These are phyloP conservation scores for Scheffersomyces titani DNA, from an alignment of 1,139 yeast species.

Conservation along the genomic window DNA sequence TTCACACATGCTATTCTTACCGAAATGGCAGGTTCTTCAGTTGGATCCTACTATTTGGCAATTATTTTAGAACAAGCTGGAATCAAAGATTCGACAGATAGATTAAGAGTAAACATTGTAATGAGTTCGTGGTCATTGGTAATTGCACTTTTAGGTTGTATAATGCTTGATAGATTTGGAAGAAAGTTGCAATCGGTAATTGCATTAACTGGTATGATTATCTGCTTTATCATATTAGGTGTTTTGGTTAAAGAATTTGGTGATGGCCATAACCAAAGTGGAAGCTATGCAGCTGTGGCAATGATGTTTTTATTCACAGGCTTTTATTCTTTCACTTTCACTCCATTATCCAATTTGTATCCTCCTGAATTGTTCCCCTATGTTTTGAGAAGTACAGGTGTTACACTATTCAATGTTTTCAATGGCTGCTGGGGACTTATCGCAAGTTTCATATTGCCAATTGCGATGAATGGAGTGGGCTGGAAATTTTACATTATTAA, in stretches of 20 bases:
- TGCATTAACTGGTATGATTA: slow-evolving; percentile 10
- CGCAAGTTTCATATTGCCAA: slow-evolving; percentile 12
- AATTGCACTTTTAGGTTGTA: slow-evolving; percentile 10
- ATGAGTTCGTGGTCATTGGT: slow-evolving; percentile 1
- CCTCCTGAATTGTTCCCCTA: slow-evolving; percentile 15
- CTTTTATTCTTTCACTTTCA: slow-evolving; percentile 13
- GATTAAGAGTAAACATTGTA: neutral
- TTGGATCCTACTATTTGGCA: slow-evolving; percentile 13
- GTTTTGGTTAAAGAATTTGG: slow-evolving; percentile 13
- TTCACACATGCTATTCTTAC: slow-evolving; percentile 13
- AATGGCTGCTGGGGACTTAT: slow-evolving; percentile 13
- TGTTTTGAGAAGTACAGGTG: slow-evolving; percentile 9
- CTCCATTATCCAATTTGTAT: slow-evolving; percentile 13
- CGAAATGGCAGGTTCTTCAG: slow-evolving; percentile 19
- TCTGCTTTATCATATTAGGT: slow-evolving; percentile 7
- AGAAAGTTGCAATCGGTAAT: slow-evolving; percentile 8
- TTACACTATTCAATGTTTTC: slow-evolving; percentile 5
- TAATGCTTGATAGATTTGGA: slow-evolving; percentile 12
- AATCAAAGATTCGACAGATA: neutral
- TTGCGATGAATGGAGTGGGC: slow-evolving; percentile 6
- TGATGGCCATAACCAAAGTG: slow-evolving; percentile 11
- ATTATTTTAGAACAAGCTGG: slow-evolving; percentile 1
- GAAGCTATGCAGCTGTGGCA: slow-evolving; percentile 15
- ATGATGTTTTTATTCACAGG: slow-evolving; percentile 18
- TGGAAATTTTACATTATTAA: slow-evolving; percentile 7